Conservation (phyloP, 495 filamentous ascomycete species). For the Chaetomium cochliodes region DNA sequence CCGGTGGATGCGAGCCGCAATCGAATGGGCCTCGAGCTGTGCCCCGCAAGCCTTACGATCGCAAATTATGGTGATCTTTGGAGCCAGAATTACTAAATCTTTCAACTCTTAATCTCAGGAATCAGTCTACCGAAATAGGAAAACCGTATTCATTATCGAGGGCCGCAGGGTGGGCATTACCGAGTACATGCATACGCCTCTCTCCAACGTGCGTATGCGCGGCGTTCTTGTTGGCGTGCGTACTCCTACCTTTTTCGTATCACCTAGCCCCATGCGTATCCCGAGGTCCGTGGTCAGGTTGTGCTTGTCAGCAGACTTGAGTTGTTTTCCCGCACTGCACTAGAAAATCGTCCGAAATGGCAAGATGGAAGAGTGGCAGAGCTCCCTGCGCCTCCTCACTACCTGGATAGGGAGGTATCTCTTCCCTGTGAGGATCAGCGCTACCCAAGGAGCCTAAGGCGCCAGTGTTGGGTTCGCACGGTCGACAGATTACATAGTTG, state of each 20-base stretch:
- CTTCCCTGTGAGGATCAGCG: conserved; percentile 4
- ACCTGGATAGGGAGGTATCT: too few species aligned
- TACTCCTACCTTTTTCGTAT: neutral
- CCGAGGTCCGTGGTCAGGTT: neutral
- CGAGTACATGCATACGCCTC: too few species aligned
- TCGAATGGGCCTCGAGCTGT: neutral
- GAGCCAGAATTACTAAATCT: neutral
- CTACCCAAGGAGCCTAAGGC: neutral
- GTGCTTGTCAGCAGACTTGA: neutral
- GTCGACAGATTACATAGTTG: neutral
- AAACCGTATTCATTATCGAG: neutral
- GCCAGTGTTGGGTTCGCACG: neutral
- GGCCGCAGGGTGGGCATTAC: too few species aligned
- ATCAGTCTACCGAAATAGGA: neutral
- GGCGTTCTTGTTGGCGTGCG: too few species aligned
- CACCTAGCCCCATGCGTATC: neutral
- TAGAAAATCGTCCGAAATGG: neutral
- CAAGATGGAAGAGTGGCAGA: conserved; percentile 1
- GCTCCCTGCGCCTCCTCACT: conserved; percentile 3
- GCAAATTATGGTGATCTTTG: neutral
- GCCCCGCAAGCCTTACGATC: neutral
- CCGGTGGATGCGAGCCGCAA: neutral
- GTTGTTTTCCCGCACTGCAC: neutral
- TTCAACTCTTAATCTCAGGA: neutral
- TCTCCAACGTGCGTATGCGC: neutral